These are phyloP conservation scores for Sporothrix brunneoviolacea DNA, from an alignment of 2,329 filamentous ascomycete genomes.

Conservation along the genomic window DNA sequence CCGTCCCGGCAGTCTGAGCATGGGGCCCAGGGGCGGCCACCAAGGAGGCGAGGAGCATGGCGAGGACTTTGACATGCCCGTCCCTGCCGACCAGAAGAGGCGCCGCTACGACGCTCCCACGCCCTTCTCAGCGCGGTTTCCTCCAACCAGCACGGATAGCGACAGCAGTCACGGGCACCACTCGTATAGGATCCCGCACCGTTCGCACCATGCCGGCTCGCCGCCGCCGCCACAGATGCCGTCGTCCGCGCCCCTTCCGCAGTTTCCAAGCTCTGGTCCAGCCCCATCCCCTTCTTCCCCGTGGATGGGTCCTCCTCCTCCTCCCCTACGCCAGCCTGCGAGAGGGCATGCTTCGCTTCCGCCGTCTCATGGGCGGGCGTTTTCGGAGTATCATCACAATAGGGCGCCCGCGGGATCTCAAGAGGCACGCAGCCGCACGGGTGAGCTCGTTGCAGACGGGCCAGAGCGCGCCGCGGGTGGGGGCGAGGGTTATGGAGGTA, in stretches of 20 bases:
- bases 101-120: conserved; percentile 46
- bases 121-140: neutral
- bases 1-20: neutral
- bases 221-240: neutral
- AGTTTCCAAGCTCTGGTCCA: neutral
- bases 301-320: conserved; percentile 18
- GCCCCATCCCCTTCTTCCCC: conserved; percentile 1
- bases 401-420: neutral
- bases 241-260: neutral
- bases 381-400: neutral
- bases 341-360: neutral
- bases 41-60: conserved; percentile 38
- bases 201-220: neutral
- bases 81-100: conserved; percentile 53
- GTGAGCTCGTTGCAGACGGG: neutral
- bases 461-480: too few relatives aligned
- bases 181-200: neutral
- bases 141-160: neutral
- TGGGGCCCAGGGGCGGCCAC: neutral
- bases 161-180: neutral
- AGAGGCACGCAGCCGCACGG: too few relatives aligned
- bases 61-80: conserved; percentile 33
- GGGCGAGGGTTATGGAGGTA: neutral
- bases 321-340: conserved; percentile 25
- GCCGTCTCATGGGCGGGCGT: neutral